These are phyloP conservation scores for Vitis hybrid DNA, from an alignment of 177 flowering plant genomes.

Conservation along the genomic window DNA sequence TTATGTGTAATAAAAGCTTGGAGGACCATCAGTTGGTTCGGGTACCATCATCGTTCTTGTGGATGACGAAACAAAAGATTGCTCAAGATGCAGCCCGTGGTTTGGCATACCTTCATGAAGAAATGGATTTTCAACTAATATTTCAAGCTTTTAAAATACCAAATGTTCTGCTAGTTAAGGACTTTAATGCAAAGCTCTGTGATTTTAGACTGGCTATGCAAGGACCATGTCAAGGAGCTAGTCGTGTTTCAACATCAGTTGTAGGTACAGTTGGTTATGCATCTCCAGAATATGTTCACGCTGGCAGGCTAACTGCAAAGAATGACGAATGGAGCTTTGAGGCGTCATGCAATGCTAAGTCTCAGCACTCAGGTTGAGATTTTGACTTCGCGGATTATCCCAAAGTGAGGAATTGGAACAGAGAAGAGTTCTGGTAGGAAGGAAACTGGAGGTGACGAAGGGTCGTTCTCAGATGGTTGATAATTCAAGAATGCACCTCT, in stretches of 20 bases:
- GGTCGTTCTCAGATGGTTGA: no score
- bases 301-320: conserved; percentile 81
- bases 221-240: conserved; percentile 77
- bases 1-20: conserved; percentile 77
- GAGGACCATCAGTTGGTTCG: conserved; percentile 73
- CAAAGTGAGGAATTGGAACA: no score
- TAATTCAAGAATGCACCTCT: no score
- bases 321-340: conserved; percentile 94
- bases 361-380: no score
- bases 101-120: conserved; percentile 82
- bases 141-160: conserved; percentile 88
- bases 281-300: conserved; percentile 90
- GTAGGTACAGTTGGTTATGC: conserved; percentile 95
- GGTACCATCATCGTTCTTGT: conserved; percentile 48
- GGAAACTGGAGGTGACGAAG: no score
- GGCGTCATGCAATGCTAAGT: no score
- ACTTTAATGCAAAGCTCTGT: conserved; percentile 85
- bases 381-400: no score
- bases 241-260: conserved; percentile 82
- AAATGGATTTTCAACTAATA: conserved; percentile 94
- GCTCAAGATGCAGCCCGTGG: conserved; percentile 90
- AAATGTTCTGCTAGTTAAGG: conserved; percentile 76
- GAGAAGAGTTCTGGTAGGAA: no score
- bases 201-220: conserved; percentile 89
- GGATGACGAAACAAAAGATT: conserved; percentile 64